Evolutionary conservation across 768 basidiomycete genomes (phyloP).

Genomic region (Sporobolomyces pararoseus): DNA sequence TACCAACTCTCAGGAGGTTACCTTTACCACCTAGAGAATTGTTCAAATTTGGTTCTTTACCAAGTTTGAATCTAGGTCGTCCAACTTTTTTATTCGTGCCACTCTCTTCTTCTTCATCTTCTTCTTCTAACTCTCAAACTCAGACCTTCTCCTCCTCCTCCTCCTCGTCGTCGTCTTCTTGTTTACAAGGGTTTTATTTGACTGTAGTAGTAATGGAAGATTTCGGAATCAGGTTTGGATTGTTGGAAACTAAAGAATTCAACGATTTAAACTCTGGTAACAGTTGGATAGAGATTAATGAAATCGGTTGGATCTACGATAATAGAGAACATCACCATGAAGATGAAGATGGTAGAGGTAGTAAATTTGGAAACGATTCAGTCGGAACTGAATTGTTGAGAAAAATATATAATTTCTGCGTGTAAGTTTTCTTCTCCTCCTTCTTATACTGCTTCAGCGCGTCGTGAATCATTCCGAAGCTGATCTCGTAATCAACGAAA

Average conservation of each 20-base stretch:
- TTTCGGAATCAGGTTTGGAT: constrained; percentile 67
- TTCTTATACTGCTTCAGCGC: no score
- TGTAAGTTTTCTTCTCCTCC: constrained; percentile 56
- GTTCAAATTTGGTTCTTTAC: constrained; percentile 61
- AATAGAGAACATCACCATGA: not conserved
- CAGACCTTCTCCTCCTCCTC: no score
- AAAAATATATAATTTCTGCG: constrained; percentile 81
- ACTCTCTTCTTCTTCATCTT: not conserved
- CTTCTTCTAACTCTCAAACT: not conserved
- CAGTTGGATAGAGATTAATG: constrained; percentile 39
- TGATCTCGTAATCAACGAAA: not conserved
- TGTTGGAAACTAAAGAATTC: constrained; percentile 57
- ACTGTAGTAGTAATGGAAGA: constrained; percentile 75
- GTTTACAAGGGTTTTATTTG: constrained; percentile 75
- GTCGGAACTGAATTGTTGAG: constrained; percentile 61
- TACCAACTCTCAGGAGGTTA: constrained; percentile 2
- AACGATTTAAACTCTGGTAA: constrained; percentile 18
- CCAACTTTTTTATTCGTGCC: constrained; percentile 58
- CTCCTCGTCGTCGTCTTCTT: no score
- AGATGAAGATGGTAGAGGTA: constrained; percentile 3
- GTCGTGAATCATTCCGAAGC: no score
- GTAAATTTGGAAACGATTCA: constrained; percentile 55
- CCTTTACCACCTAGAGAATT: constrained; percentile 56
- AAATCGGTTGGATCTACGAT: constrained; percentile 43
- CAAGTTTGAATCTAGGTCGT: constrained; percentile 57